These are phyloP conservation scores for Ilex asprella DNA, from an alignment of 257 asterid genomes.

Conservation along the genomic window DNA sequence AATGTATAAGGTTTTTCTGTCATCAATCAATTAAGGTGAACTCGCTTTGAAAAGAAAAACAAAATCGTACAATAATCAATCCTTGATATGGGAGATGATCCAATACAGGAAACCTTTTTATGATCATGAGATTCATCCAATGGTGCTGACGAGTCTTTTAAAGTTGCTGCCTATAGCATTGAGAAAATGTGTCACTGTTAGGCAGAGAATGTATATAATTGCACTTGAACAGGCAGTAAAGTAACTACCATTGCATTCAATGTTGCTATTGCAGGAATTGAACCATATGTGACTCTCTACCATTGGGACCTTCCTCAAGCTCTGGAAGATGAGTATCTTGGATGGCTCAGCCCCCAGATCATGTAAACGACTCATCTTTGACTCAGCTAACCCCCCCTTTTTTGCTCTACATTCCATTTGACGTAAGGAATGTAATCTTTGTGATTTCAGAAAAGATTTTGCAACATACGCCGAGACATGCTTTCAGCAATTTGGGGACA, in stretches of 20 bases:
- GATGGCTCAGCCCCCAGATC: conserved; percentile 66
- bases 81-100: too few relatives aligned
- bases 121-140: too few relatives aligned
- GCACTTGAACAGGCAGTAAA: not conserved
- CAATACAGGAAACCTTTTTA: too few relatives aligned
- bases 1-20: not conserved
- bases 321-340: conserved; percentile 55
- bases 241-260: not conserved
- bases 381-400: too few relatives aligned
- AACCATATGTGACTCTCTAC: conserved; percentile 78
- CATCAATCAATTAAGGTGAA: too few relatives aligned
- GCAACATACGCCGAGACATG: conserved; percentile 67
- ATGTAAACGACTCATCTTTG: conserved; percentile 30
- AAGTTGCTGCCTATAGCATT: not conserved
- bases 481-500: conserved; percentile 67
- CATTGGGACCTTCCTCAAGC: conserved; percentile 97
- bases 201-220: not conserved
- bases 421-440: too few relatives aligned
- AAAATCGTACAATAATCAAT: too few relatives aligned
- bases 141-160: too few relatives aligned
- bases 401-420: too few relatives aligned
- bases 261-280: conserved; percentile 40
- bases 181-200: not conserved
- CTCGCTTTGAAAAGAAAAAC: too few relatives aligned
- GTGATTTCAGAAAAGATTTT: conserved; percentile 48